phyloP scores from a whole-genome alignment of 495 filamentous ascomycete species.

The Pseudoneurospora amorphoporcata region DNA sequence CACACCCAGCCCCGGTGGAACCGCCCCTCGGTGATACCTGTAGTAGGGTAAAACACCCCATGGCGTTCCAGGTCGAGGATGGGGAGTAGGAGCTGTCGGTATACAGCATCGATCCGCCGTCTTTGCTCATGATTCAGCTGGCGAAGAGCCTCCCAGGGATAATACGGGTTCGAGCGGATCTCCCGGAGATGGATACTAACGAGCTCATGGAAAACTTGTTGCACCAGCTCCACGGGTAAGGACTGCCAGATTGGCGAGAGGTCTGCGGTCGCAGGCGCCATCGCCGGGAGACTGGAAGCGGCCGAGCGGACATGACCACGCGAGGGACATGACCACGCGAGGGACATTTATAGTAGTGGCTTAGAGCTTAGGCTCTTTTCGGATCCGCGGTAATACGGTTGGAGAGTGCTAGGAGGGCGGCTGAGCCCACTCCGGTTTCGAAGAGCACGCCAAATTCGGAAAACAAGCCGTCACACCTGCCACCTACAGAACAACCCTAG shows the following conservation, averaged over 20 bases:
- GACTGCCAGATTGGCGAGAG: background rate
- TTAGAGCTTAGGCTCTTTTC: too few species aligned
- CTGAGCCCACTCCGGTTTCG: too few species aligned
- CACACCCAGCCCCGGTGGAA: background rate
- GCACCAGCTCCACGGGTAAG: background rate
- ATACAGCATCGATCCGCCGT: background rate
- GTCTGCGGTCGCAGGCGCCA: background rate
- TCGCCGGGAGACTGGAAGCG: too few species aligned
- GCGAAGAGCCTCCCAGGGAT: background rate
- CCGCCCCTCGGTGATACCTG: too few species aligned
- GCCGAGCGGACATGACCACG: too few species aligned
- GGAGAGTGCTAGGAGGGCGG: too few species aligned
- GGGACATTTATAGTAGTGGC: too few species aligned
- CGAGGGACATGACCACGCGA: too few species aligned
- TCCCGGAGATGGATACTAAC: background rate
- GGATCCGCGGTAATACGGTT: too few species aligned
- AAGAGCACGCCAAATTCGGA: too few species aligned
- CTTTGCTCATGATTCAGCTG: background rate
- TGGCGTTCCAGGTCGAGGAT: background rate
- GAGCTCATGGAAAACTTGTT: background rate
- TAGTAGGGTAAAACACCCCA: background rate
- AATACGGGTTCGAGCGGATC: background rate
- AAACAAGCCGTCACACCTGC: too few species aligned
- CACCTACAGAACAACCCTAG: too few species aligned
- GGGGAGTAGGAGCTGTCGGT: background rate